Evolutionary conservation across 495 filamentous ascomycete species (phyloP), one percentile per base, ranked within the genome.

Genomic region (Penicillium cosmopolitanum): DNA sequence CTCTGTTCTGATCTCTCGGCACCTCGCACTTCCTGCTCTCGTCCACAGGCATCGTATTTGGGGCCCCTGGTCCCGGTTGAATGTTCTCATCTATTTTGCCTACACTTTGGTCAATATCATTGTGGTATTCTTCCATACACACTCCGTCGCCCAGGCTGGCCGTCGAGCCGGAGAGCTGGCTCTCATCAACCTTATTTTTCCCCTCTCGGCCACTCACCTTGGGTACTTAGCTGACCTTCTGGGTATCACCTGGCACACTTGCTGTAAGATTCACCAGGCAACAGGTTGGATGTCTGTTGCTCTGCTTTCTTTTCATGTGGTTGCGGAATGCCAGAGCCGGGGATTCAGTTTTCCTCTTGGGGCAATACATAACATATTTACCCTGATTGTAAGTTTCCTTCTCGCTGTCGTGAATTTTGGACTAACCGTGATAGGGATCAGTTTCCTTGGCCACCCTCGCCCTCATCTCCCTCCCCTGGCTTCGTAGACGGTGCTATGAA

Each of bases 201-300:
- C 64, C 42, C 64, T 70, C 48, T 55, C 46, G 33, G 50, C 62
- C 44, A 59, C 53, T 48, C 53, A 72, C 40, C 63, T 74, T 19
- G 61, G 63, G 56, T 68, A 60, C 19, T 57, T 73, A 1, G 64
- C 68, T 44, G 60, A 67, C 28, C 36, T 71, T 16, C 57, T 73
- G n/a, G 63, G 64, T 11, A 60, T 71, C 23, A 55, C 35, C n/a
- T 67, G 42, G 44, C 15, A 12, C 10, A 60, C 53, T 18, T 73
- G 56, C 59, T 57, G 57, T 11, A 33, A 50, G 18, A 66, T 73
- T 12, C 61, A 75, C 56, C 53, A 60, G 35, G 53, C n/a, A n/a
- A n/a, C n/a, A n/a, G n/a, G n/a, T n/a, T n/a, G n/a, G n/a, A n/a
- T n/a, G n/a, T n/a, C n/a, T n/a, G n/a, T n/a, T n/a, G n/a, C n/a